Evolutionary conservation across 2,329 filamentous ascomycete species (phyloP).

Genomic region (Penicillium corylophilum): DNA sequence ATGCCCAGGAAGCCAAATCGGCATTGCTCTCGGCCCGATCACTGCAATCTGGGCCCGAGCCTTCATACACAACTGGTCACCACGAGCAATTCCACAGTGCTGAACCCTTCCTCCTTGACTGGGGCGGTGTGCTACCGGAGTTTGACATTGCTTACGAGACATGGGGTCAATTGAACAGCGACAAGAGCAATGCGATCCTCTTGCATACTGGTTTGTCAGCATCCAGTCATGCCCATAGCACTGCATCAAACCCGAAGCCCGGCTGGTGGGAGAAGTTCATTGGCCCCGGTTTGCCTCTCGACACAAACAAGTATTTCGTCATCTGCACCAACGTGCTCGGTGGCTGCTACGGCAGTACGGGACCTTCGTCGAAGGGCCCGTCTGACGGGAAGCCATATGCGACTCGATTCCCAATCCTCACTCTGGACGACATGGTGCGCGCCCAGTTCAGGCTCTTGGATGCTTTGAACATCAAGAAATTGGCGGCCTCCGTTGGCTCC

Average conservation of each 20-base stretch:
- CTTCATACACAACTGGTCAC: slow-evolving; percentile 87
- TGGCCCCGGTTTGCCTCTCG: slow-evolving; percentile 76
- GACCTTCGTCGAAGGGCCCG: slow-evolving; percentile 83
- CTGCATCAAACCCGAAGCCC: slow-evolving; percentile 77
- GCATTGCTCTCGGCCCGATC: slow-evolving; percentile 68
- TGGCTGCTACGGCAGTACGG: slow-evolving; percentile 93
- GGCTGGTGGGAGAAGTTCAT: slow-evolving; percentile 99
- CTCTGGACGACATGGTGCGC: slow-evolving; percentile 95
- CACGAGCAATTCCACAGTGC: slow-evolving; percentile 73
- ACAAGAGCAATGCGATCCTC: slow-evolving; percentile 84
- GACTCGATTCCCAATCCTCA: slow-evolving; percentile 91
- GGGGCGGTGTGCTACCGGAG: slow-evolving; percentile 86
- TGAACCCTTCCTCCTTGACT: slow-evolving; percentile 79
- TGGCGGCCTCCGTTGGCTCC: slow-evolving; percentile 90
- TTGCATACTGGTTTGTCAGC: slow-evolving; percentile 92
- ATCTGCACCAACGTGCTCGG: slow-evolving; percentile 97
- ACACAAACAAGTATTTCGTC: slow-evolving; percentile 88
- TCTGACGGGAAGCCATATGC: slow-evolving; percentile 85
- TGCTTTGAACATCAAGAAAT: slow-evolving; percentile 67
- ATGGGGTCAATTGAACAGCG: slow-evolving; percentile 78
- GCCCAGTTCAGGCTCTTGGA: slow-evolving; percentile 91
- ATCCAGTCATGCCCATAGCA: slow-evolving; percentile 96
- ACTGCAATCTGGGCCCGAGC: slow-evolving; percentile 77
- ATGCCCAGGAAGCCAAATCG: slow-evolving; percentile 76
- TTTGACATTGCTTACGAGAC: slow-evolving; percentile 90